Conservation (phyloP, 108 stramenopile species). For the Nannochloropsis oceanica region DNA sequence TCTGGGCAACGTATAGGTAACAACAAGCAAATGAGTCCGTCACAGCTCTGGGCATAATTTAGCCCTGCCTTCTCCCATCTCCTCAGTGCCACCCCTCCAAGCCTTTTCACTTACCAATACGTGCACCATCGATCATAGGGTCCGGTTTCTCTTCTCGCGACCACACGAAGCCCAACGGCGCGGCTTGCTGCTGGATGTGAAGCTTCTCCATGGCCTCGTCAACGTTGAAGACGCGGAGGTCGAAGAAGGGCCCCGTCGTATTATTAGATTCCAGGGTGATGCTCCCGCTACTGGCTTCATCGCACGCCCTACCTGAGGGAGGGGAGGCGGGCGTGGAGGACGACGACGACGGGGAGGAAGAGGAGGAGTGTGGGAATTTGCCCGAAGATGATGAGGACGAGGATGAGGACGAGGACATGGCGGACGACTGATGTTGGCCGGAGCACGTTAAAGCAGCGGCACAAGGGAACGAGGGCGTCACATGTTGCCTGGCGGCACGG, state of each 20-base stretch:
- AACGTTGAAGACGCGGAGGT: background rate
- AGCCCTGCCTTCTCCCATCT: background rate
- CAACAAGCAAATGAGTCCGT: background rate
- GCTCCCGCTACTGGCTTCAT: background rate
- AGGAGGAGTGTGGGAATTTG: background rate
- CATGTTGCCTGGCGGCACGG: background rate
- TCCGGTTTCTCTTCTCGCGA: background rate
- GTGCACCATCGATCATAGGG: background rate
- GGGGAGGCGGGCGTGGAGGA: background rate
- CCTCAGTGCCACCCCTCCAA: background rate
- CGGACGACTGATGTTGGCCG: background rate
- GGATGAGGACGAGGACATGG: background rate
- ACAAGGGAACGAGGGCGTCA: background rate
- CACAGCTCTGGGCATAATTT: background rate
- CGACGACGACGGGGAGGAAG: background rate
- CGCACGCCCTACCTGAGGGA: background rate
- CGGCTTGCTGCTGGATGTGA: background rate
- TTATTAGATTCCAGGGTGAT: background rate
- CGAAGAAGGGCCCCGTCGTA: background rate
- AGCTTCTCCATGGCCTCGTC: background rate
- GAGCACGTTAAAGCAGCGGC: background rate
- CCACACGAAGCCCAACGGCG: background rate
- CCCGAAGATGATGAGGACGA: background rate
- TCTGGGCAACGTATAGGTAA: background rate
- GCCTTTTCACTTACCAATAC: background rate